Evolutionary conservation across 306 rosid genomes (phyloP).

Genomic region (Datisca glomerata): DNA sequence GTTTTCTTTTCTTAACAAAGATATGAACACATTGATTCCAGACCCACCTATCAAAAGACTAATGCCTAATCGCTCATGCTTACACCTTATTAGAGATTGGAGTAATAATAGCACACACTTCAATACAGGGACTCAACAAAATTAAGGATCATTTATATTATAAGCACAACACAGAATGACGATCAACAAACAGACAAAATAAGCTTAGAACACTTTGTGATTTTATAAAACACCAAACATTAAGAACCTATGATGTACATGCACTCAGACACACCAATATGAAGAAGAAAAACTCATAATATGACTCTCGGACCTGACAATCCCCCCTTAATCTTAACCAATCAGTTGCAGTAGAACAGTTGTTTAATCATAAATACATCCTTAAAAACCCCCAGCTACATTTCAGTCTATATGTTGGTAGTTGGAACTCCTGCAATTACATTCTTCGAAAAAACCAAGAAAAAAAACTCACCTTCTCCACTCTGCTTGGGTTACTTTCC

Average conservation of each 20-base stretch:
- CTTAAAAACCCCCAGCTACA: conserved; percentile 21
- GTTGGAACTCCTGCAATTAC: conserved; percentile 22
- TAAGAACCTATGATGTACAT: conserved; percentile 81
- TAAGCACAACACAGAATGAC: too few relatives aligned
- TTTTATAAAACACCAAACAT: background rate
- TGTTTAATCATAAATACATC: conserved; percentile 28
- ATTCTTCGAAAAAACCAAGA: conserved; percentile 10
- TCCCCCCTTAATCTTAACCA: conserved; percentile 24
- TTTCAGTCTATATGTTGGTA: conserved; percentile 23
- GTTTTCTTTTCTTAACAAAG: too few relatives aligned
- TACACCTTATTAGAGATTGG: too few relatives aligned
- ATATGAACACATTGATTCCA: too few relatives aligned
- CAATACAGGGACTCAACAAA: too few relatives aligned
- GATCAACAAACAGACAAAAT: too few relatives aligned
- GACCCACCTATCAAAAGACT: too few relatives aligned
- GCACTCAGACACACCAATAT: conserved; percentile 57
- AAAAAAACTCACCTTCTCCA: conserved; percentile 83
- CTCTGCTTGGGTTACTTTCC: conserved; percentile 72
- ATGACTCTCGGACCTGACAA: conserved; percentile 27
- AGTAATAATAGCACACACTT: too few relatives aligned
- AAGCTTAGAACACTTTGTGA: background rate
- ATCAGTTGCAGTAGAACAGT: conserved; percentile 21
- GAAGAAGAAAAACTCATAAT: conserved; percentile 54
- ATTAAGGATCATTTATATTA: too few relatives aligned
- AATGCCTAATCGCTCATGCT: too few relatives aligned